phyloP scores from a whole-genome alignment of 352 stramenopile genomes.

The Phytophthora citricola region DNA sequence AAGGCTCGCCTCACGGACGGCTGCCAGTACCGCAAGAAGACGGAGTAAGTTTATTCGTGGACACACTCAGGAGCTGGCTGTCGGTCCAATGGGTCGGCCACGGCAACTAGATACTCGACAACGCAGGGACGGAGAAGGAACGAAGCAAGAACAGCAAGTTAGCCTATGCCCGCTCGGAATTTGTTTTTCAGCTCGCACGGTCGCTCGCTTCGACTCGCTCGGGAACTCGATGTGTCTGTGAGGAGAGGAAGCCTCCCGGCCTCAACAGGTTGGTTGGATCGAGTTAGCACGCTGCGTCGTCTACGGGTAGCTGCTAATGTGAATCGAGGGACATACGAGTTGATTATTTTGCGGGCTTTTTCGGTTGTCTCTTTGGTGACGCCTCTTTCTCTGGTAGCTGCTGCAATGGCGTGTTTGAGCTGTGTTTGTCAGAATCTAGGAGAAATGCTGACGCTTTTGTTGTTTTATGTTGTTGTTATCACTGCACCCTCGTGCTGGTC shows the following conservation, averaged over 20 bases:
- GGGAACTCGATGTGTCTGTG: slow-evolving; percentile 37
- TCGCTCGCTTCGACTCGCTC: slow-evolving; percentile 33
- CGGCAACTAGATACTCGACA: slow-evolving; percentile 41
- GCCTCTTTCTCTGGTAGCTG: not conserved
- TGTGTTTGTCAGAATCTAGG: not conserved
- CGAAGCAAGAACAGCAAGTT: slow-evolving; percentile 44
- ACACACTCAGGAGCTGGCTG: slow-evolving; percentile 19
- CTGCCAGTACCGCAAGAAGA: slow-evolving; percentile 99
- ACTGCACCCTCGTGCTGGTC: slow-evolving; percentile 22
- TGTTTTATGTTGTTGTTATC: slow-evolving; percentile 28
- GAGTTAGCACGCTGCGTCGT: slow-evolving; percentile 34
- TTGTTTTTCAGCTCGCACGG: slow-evolving; percentile 31
- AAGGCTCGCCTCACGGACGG: slow-evolving; percentile 98
- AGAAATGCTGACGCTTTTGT: slow-evolving; percentile 2
- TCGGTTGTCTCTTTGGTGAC: slow-evolving; percentile 19
- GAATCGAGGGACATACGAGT: slow-evolving; percentile 71
- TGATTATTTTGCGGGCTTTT: slow-evolving; percentile 71
- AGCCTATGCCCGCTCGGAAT: slow-evolving; percentile 26
- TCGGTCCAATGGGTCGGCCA: slow-evolving; percentile 1
- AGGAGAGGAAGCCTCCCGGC: slow-evolving; percentile 30
- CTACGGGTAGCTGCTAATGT: slow-evolving; percentile 48
- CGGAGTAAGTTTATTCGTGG: slow-evolving; percentile 92
- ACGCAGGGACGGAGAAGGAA: slow-evolving; percentile 36
- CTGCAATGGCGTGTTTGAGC: not conserved
- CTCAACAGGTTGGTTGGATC: slow-evolving; percentile 31